Conservation (phyloP, 257 asterid species). For the Fraxinus pennsylvanica region DNA sequence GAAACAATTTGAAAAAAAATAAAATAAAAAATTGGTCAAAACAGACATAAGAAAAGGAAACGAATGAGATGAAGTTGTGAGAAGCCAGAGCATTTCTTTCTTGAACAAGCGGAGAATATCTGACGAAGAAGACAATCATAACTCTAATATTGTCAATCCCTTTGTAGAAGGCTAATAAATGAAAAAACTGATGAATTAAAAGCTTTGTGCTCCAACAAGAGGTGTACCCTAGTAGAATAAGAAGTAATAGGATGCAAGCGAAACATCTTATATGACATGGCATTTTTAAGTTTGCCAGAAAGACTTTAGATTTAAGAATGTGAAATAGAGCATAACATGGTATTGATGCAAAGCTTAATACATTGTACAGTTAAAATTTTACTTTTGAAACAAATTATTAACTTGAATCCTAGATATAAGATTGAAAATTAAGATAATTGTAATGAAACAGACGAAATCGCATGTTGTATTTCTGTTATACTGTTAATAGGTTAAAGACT, state of each 20-base stretch:
- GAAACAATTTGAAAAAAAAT: constrained; percentile 4
- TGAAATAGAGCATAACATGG: constrained; percentile 4
- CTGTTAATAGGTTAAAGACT: too few species aligned
- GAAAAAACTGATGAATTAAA: neutral
- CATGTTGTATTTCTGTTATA: neutral
- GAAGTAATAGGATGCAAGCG: neutral
- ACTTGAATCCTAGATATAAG: constrained; percentile 1
- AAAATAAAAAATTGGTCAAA: neutral
- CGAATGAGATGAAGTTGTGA: neutral
- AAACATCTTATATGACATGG: neutral
- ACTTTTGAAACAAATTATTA: neutral
- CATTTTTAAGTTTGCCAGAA: constrained; percentile 10
- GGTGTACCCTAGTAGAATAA: neutral
- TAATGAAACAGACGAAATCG: neutral
- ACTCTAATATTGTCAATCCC: constrained; percentile 4
- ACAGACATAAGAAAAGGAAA: constrained; percentile 5
- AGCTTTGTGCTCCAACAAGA: constrained; percentile 14
- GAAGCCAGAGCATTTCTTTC: neutral
- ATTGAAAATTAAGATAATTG: neutral
- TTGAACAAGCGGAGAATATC: constrained; percentile 19
- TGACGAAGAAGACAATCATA: neutral
- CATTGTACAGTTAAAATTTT: neutral
- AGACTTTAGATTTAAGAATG: neutral
- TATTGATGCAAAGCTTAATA: constrained; percentile 5
- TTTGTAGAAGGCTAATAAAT: constrained; percentile 9